Evolutionary conservation across 257 asterid genomes (phyloP).

Genomic region (Solanum verrucosum): DNA sequence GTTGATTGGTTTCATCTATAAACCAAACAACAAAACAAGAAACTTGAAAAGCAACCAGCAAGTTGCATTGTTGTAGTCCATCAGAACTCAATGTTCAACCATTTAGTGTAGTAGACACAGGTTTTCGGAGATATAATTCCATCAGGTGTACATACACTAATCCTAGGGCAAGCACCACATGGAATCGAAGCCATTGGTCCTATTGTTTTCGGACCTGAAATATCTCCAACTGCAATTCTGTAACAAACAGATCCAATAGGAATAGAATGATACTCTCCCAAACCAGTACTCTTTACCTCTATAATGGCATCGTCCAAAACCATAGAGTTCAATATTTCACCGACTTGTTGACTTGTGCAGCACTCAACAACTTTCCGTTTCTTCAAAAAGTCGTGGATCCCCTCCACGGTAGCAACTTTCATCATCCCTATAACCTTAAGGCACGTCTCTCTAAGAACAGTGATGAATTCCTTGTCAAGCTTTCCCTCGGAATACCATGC

Average conservation of each 20-base stretch:
- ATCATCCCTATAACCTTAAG: neutral
- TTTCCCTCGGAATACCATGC: constrained; percentile 44
- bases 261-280: constrained; percentile 45
- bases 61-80: neutral
- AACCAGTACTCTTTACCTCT: constrained; percentile 75
- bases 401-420: constrained; percentile 40
- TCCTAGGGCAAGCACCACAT: constrained; percentile 65
- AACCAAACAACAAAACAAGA: neutral
- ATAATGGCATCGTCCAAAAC: constrained; percentile 42
- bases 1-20: neutral
- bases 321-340: constrained; percentile 38
- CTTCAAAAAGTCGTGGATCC: constrained; percentile 19
- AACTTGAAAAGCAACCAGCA: neutral
- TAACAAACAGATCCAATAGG: constrained; percentile 49
- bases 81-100: constrained; percentile 49
- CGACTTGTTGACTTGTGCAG: constrained; percentile 26
- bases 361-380: constrained; percentile 7
- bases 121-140: constrained; percentile 61
- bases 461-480: constrained; percentile 35
- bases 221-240: constrained; percentile 21
- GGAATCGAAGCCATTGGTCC: constrained; percentile 65
- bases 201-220: constrained; percentile 7
- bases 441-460: constrained; percentile 16
- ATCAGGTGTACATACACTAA: constrained; percentile 40
- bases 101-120: constrained; percentile 50